Evolutionary conservation across 2,329 filamentous ascomycete species (phyloP), one percentile per base, ranked within the genome.

Genomic region (Ustilaginoidea virens): DNA sequence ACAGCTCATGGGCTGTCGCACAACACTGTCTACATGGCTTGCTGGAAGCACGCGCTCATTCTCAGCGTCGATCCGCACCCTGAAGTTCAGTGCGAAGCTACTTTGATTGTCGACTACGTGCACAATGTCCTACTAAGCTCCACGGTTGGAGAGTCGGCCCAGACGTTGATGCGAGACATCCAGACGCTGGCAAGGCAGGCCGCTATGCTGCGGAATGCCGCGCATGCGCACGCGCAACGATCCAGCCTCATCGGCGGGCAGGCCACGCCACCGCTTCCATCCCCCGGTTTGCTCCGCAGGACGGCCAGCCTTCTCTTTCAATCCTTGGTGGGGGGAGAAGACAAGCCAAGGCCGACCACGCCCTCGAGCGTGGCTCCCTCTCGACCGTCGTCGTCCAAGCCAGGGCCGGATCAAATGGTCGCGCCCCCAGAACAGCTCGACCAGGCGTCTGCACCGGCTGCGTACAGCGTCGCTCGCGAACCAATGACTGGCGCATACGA

Each of bases 11-110:
- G 71, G 1, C 53, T 81, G 8, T 83, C 86, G 9, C 75, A 81
- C 38, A 90, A 92, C 46, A 93, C 85, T 0, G 80, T 93, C 12
- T 94, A 92, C 49, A 79, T 86, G 17, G 80, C 86, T 1, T 79
- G 92, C 36, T 98, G 90, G 90, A 90, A 92, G 49, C 81, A 94
- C 44, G 66, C 92, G 24, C 61, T 94, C 34, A 81, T 92, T 36
- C 66, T 96, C 51, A 87, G 83, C 25, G 82, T 92, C 12, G 90
- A 98, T 47, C 87, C 90, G 23, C 86, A 94, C 46, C 85, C 87
- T 2, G 87, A 96, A 46, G 81, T 96, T 19, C 80, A 92, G 37
- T 69, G 78, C 39, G 80, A 90, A 48, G 87, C 85, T 7, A 75
- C 74, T 5, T 65, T 78, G n/a, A 74, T 96, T 25, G 72, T 92